Percentiles rank a stretch among this genome's conserved stretches.
These are phyloP conservation scores for Prasinococcaceae sp. DNA, from an alignment of 139 green algal species.

Conservation along the genomic window DNA sequence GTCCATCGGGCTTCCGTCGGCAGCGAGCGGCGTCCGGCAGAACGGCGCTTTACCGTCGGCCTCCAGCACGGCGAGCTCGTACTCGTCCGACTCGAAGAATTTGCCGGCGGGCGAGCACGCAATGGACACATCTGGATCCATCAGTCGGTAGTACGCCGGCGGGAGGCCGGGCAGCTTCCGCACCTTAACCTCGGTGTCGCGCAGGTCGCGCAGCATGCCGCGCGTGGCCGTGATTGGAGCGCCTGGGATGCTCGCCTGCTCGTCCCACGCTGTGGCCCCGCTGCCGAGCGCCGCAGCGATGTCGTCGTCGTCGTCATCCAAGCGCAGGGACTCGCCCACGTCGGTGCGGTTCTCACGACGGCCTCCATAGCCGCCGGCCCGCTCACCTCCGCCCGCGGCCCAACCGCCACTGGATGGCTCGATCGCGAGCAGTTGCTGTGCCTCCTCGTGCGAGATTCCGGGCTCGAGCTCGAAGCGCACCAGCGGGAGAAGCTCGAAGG, in stretches of 20 bases:
- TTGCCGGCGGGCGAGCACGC: constrained; percentile 43
- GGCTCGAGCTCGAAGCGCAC: constrained; percentile 59
- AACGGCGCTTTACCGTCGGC: constrained; percentile 9
- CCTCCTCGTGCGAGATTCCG: constrained; percentile 44
- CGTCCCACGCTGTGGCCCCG: constrained; percentile 38
- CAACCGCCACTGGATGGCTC: background rate
- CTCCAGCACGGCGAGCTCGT: constrained; percentile 40
- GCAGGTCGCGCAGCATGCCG: constrained; percentile 32
- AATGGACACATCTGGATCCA: constrained; percentile 50
- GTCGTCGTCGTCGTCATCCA: constrained; percentile 20
- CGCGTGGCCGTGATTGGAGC: constrained; percentile 38
- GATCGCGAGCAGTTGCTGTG: constrained; percentile 11
- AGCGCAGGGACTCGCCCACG: constrained; percentile 12
- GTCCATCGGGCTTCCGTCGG: too few relatives aligned
- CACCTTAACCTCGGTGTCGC: constrained; percentile 36
- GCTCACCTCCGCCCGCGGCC: background rate
- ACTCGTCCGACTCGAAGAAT: constrained; percentile 68
- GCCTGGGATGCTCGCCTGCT: constrained; percentile 48
- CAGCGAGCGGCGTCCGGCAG: too few relatives aligned
- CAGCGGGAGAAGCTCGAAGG: constrained; percentile 63
- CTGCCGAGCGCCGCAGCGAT: constrained; percentile 34
- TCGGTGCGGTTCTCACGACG: background rate
- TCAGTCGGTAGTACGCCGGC: constrained; percentile 49
- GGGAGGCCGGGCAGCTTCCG: constrained; percentile 33
- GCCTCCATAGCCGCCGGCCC: background rate